Evolutionary conservation across 2,329 filamentous ascomycete genomes (phyloP).

Genomic region (Diaporthe sp.): DNA sequence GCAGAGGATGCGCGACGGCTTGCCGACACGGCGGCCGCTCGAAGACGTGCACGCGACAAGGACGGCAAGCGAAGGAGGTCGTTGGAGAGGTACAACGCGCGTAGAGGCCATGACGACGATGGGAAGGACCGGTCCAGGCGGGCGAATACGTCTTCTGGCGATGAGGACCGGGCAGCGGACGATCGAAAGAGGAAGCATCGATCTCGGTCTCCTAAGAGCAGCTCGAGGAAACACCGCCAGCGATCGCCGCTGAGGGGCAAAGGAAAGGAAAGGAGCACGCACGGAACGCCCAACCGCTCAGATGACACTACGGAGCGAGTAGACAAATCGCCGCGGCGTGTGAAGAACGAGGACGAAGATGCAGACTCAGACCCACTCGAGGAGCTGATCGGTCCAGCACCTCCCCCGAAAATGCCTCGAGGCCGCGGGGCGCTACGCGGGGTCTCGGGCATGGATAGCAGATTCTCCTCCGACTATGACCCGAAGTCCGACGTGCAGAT

Average conservation of each 20-base stretch:
- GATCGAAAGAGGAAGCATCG: conserved; percentile 36
- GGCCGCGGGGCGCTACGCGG: conserved; percentile 78
- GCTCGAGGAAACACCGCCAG: conserved; percentile 38
- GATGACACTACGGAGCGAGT: conserved; percentile 14
- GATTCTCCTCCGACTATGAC: conserved; percentile 79
- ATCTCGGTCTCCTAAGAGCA: conserved; percentile 38
- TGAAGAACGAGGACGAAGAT: conserved; percentile 45
- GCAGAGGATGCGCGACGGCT: conserved; percentile 37
- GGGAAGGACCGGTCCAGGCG: conserved; percentile 26
- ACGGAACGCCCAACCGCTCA: conserved; percentile 28
- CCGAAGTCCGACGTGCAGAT: conserved; percentile 69
- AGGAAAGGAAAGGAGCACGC: not conserved
- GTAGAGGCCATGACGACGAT: conserved; percentile 13
- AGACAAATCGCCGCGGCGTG: conserved; percentile 7
- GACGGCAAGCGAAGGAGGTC: conserved; percentile 36
- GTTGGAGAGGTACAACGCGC: conserved; percentile 38
- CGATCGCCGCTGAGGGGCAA: conserved; percentile 32
- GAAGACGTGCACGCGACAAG: conserved; percentile 27
- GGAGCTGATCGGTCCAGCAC: conserved; percentile 82
- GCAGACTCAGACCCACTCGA: conserved; percentile 81
- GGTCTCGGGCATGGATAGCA: conserved; percentile 80
- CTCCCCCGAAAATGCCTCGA: conserved; percentile 67
- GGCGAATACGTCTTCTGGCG: conserved; percentile 48
- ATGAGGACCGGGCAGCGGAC: conserved; percentile 41
- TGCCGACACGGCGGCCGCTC: conserved; percentile 38